Evolutionary conservation across 1,284 basidiomycete genomes (phyloP).

Genomic region (Ustilago curta): DNA sequence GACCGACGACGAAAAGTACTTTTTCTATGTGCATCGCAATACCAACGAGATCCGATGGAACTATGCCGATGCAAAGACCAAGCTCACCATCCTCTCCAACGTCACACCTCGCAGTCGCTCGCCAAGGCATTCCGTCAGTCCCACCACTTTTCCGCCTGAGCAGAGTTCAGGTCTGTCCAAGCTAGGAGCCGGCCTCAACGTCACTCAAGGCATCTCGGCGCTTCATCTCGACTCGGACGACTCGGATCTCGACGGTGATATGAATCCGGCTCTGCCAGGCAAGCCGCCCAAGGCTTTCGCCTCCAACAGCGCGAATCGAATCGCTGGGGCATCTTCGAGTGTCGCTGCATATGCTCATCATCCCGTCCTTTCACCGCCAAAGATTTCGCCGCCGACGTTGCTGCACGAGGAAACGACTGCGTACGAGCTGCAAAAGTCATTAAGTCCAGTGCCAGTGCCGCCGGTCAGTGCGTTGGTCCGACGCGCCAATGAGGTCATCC

Average conservation of each 20-base stretch:
- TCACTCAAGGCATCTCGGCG: constrained; percentile 18
- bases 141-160: not conserved
- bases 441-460: constrained; percentile 23
- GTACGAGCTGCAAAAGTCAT: constrained; percentile 42
- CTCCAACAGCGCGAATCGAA: constrained; percentile 8
- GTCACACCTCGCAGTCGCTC: constrained; percentile 37
- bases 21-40: constrained; percentile 47
- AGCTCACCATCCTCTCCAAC: constrained; percentile 46
- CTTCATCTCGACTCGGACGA: constrained; percentile 50
- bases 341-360: constrained; percentile 34
- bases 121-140: constrained; percentile 11
- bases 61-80: constrained; percentile 44
- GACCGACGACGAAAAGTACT: constrained; percentile 53
- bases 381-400: constrained; percentile 26
- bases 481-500: constrained; percentile 50
- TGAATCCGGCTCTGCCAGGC: constrained; percentile 40
- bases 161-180: constrained; percentile 12
- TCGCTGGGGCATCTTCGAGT: constrained; percentile 6
- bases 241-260: constrained; percentile 42
- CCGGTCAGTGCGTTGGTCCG: constrained; percentile 39
- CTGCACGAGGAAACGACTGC: constrained; percentile 46
- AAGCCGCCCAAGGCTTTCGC: constrained; percentile 30
- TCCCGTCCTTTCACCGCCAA: constrained; percentile 33
- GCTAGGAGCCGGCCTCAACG: constrained; percentile 16
- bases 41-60: constrained; percentile 53